Conservation (phyloP, 2,329 filamentous ascomycete species). For the Stachybotrys elegans region DNA sequence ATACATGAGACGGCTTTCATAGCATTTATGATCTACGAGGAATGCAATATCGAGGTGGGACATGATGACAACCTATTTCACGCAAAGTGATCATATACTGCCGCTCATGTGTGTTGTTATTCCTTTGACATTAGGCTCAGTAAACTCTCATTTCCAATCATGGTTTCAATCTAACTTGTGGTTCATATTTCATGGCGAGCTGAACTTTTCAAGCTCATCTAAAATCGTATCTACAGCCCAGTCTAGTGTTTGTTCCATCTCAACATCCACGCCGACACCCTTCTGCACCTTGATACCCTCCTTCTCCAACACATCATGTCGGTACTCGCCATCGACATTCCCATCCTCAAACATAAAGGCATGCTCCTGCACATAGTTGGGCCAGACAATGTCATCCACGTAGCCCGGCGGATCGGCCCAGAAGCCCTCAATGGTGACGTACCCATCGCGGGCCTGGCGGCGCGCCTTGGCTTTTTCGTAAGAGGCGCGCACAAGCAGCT, state of each 20-base stretch:
- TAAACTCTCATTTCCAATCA: too few species aligned
- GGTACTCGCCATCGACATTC: slow-evolving; percentile 57
- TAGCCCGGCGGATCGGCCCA: slow-evolving; percentile 95
- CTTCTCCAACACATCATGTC: slow-evolving; percentile 36
- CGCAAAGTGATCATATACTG: too few species aligned
- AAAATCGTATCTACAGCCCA: slow-evolving; percentile 67
- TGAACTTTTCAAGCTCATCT: slow-evolving; percentile 24
- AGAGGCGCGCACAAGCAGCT: slow-evolving; percentile 70
- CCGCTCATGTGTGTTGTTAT: too few species aligned
- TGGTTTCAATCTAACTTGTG: too few species aligned
- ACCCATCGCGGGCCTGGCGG: slow-evolving; percentile 65
- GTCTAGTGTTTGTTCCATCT: slow-evolving; percentile 57
- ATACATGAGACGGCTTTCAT: too few species aligned
- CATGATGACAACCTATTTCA: too few species aligned
- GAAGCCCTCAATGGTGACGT: slow-evolving; percentile 82
- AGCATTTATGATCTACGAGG: too few species aligned
- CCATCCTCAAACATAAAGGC: slow-evolving; percentile 70
- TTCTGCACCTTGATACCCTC: slow-evolving; percentile 45
- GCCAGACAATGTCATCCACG: slow-evolving; percentile 93
- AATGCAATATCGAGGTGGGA: too few species aligned
- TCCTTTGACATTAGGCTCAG: too few species aligned
- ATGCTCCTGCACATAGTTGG: slow-evolving; percentile 82
- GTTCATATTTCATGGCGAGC: too few species aligned
- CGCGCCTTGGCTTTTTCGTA: slow-evolving; percentile 59
- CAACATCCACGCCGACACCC: slow-evolving; percentile 40